phyloP scores from a whole-genome alignment of 2,329 filamentous ascomycete genomes.

The Decorospora gaudefroyi region DNA sequence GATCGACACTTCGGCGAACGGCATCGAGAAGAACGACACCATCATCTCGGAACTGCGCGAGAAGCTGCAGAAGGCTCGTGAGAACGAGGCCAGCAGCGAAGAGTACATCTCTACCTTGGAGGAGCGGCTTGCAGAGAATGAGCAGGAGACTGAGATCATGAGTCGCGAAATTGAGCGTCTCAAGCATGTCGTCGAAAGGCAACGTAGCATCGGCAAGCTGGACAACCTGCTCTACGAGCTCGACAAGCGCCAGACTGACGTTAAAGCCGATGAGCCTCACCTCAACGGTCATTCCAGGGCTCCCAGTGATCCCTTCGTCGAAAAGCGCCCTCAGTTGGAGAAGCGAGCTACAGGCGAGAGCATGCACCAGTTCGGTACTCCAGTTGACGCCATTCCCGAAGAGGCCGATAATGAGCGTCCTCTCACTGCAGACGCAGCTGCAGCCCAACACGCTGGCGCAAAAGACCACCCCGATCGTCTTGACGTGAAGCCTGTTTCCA shows the following conservation, averaged over 20 bases:
- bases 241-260: conserved; percentile 60
- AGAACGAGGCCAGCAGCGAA: conserved; percentile 87
- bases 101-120: conserved; percentile 98
- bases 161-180: conserved; percentile 92
- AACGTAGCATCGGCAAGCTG: conserved; percentile 90
- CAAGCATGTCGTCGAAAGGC: conserved; percentile 92
- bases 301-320: conserved; percentile 40
- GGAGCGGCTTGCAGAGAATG: conserved; percentile 90
- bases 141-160: conserved; percentile 96
- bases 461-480: conserved; percentile 21
- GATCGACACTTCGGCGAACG: conserved; percentile 85
- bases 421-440: conserved; percentile 30
- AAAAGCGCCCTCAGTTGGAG: conserved; percentile 34
- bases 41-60: conserved; percentile 87
- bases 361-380: conserved; percentile 39
- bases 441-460: conserved; percentile 9
- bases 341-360: conserved; percentile 31
- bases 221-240: conserved; percentile 91
- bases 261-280: conserved; percentile 35
- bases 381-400: conserved; percentile 46
- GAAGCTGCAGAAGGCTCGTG: conserved; percentile 82
- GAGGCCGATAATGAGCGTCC: conserved; percentile 42
- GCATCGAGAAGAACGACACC: conserved; percentile 88
- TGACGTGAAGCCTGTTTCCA: conserved; percentile 22
- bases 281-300: conserved; percentile 45